Evolutionary conservation across 371 early-diverging fungal species (phyloP).

Genomic region (Gilbertella persicaria): DNA sequence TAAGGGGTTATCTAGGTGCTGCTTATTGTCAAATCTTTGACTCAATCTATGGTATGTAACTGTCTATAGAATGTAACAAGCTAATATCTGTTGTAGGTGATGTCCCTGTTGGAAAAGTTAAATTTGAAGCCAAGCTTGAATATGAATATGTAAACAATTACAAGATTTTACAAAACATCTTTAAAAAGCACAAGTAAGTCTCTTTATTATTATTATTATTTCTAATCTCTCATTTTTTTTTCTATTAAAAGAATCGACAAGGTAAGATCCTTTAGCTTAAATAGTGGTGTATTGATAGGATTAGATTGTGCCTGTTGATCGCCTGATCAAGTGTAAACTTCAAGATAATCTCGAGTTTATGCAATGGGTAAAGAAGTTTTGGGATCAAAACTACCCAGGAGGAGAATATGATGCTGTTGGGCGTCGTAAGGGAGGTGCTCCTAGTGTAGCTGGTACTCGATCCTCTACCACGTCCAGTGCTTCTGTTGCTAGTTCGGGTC

Average conservation of each 20-base stretch:
- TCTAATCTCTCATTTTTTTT: neutral
- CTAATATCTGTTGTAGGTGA: conserved; percentile 44
- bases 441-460: conserved; percentile 10
- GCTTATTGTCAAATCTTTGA: conserved; percentile 93
- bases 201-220: neutral
- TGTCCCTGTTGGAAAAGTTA: conserved; percentile 82
- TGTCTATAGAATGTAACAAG: neutral
- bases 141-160: conserved; percentile 92
- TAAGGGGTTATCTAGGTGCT: conserved; percentile 56
- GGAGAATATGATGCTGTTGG: conserved; percentile 82
- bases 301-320: conserved; percentile 81
- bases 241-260: conserved; percentile 20
- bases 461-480: conserved; percentile 13
- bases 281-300: neutral
- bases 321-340: conserved; percentile 89
- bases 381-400: conserved; percentile 85
- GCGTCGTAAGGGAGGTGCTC: conserved; percentile 67
- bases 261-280: conserved; percentile 7
- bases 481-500: conserved; percentile 2
- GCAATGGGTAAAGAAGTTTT: conserved; percentile 91
- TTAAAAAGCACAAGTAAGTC: conserved; percentile 76
- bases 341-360: conserved; percentile 97
- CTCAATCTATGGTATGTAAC: conserved; percentile 76
- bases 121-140: conserved; percentile 89
- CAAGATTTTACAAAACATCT: conserved; percentile 85